Percentiles rank a stretch among this genome's conserved stretches.
Conservation (phyloP, 176 grass and related monocot genomes). For the Cenchrus fungigraminus region DNA sequence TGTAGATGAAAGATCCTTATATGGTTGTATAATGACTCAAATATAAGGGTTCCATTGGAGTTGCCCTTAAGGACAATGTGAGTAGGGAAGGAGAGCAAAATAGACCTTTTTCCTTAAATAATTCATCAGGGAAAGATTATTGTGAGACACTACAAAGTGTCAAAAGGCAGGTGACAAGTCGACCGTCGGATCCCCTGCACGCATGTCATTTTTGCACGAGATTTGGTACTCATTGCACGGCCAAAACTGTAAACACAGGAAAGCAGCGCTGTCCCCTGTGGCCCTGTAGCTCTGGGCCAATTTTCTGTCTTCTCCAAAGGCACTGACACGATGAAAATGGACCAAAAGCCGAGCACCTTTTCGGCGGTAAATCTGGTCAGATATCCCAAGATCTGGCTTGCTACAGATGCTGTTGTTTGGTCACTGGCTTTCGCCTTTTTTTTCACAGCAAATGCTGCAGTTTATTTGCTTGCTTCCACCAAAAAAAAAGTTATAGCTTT, state of each 20-base stretch:
- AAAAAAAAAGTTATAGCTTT: neutral
- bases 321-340: neutral
- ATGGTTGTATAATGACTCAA: too few relatives aligned
- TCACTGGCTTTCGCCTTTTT: neutral
- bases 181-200: neutral
- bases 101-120: too few relatives aligned
- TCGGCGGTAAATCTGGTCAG: constrained; percentile 16
- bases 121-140: neutral
- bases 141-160: neutral
- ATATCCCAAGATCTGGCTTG: neutral
- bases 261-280: neutral
- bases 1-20: too few relatives aligned
- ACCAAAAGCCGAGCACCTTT: constrained; percentile 3
- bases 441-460: neutral
- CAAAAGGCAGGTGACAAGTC: constrained; percentile 23
- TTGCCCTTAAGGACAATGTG: too few relatives aligned
- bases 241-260: constrained; percentile 12
- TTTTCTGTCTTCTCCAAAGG: neutral
- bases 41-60: too few relatives aligned
- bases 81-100: too few relatives aligned
- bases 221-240: constrained; percentile 7
- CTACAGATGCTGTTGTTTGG: neutral
- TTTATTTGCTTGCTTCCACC: neutral
- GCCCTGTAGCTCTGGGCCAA: neutral
- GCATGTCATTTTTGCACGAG: neutral